phyloP scores from a whole-genome alignment of 78 protist genomes.

The Dictyostelium purpureum region DNA sequence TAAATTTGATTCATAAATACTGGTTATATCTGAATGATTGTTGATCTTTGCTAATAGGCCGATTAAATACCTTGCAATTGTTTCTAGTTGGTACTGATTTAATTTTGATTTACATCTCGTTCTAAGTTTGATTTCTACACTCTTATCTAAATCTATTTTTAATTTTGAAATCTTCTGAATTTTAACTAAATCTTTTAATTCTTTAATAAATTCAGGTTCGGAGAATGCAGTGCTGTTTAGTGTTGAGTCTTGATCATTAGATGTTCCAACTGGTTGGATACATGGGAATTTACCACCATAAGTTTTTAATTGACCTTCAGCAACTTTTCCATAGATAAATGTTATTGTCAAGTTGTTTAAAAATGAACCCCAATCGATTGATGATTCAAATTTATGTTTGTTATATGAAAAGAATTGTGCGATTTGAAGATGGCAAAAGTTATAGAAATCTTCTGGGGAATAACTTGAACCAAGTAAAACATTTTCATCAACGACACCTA shows the following conservation, averaged over 20 bases:
- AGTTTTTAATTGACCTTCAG: neutral
- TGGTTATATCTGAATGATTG: neutral
- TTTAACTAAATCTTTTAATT: neutral
- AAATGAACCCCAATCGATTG: neutral
- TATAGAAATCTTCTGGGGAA: neutral
- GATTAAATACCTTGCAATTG: neutral
- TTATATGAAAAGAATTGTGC: neutral
- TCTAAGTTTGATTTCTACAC: neutral
- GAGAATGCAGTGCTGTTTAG: neutral
- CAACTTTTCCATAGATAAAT: conserved; percentile 17
- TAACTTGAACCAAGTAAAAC: neutral
- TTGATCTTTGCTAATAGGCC: neutral
- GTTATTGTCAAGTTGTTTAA: neutral
- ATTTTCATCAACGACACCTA: neutral
- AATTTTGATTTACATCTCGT: neutral
- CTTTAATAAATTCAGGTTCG: conserved; percentile 29
- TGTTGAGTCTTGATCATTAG: neutral
- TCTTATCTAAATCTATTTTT: neutral
- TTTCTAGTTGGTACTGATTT: neutral
- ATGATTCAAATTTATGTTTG: neutral
- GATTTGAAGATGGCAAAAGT: neutral
- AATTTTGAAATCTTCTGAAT: neutral
- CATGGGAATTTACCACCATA: conserved; percentile 3
- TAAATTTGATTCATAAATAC: neutral
- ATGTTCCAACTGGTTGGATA: neutral